Percentiles rank a stretch among this genome's conserved stretches.
Evolutionary conservation across 2,329 filamentous ascomycete species (phyloP).

Genomic region (Rutstroemia sp.): DNA sequence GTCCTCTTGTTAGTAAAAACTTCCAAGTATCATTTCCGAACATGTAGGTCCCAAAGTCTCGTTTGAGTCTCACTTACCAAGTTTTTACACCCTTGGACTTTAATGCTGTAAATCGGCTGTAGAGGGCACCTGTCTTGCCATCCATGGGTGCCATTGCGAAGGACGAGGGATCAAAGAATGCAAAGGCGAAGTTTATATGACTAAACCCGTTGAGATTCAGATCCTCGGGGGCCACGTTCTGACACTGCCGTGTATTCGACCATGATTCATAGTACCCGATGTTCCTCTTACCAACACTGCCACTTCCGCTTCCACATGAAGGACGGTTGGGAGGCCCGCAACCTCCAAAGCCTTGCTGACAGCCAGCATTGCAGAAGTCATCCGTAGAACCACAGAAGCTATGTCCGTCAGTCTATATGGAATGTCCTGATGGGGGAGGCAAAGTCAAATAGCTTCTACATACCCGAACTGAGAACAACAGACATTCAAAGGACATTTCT

Average conservation of each 20-base stretch:
- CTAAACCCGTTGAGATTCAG: constrained; percentile 18
- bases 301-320: constrained; percentile 7
- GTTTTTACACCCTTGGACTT: neutral
- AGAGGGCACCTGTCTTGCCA: constrained; percentile 1
- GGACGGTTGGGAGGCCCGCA: neutral
- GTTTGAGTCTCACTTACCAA: neutral
- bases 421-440: neutral
- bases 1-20: no score
- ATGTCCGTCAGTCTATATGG: neutral
- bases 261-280: constrained; percentile 33
- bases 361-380: neutral
- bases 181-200: constrained; percentile 31
- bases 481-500: constrained; percentile 12
- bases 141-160: constrained; percentile 26
- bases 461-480: constrained; percentile 21
- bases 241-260: constrained; percentile 18
- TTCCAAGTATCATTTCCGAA: no score
- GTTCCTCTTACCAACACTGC: constrained; percentile 6
- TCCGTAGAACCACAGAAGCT: neutral
- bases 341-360: neutral
- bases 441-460: neutral
- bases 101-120: constrained; percentile 12
- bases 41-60: no score
- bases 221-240: constrained; percentile 4
- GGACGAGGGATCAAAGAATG: constrained; percentile 32